Evolutionary conservation across 768 basidiomycete genomes (phyloP).

Genomic region (Baorangia bicolor): DNA sequence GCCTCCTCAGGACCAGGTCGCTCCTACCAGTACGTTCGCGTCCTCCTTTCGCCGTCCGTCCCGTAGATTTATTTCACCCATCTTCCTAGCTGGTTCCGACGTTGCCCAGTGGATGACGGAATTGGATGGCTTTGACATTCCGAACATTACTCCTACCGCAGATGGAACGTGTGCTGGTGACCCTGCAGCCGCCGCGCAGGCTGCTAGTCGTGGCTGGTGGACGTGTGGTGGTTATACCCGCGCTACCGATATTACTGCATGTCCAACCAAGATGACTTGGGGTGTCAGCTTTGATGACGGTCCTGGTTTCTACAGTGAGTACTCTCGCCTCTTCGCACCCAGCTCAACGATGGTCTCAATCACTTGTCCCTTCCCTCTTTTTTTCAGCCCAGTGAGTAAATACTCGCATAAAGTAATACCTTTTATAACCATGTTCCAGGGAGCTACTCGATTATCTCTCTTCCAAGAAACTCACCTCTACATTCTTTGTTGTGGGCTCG

Average conservation of each 20-base stretch:
- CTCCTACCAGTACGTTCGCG: conserved; percentile 51
- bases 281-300: conserved; percentile 89
- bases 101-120: conserved; percentile 78
- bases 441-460: conserved; percentile 70
- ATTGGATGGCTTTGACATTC: conserved; percentile 68
- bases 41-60: background rate
- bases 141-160: conserved; percentile 55
- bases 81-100: conserved; percentile 35
- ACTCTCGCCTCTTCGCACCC: background rate
- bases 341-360: conserved; percentile 3
- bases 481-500: conserved; percentile 91
- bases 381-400: conserved; percentile 48
- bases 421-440: conserved; percentile 34
- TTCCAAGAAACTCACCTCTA: conserved; percentile 63
- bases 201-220: conserved; percentile 82
- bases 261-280: conserved; percentile 71
- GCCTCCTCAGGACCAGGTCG: conserved; percentile 62
- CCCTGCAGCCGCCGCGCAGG: conserved; percentile 52
- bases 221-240: conserved; percentile 78
- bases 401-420: background rate
- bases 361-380: background rate
- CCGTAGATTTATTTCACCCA: background rate
- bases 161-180: conserved; percentile 72
- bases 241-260: conserved; percentile 57
- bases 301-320: conserved; percentile 78